Conservation (phyloP, 2,329 filamentous ascomycete species). For the Byssothecium circinans region DNA sequence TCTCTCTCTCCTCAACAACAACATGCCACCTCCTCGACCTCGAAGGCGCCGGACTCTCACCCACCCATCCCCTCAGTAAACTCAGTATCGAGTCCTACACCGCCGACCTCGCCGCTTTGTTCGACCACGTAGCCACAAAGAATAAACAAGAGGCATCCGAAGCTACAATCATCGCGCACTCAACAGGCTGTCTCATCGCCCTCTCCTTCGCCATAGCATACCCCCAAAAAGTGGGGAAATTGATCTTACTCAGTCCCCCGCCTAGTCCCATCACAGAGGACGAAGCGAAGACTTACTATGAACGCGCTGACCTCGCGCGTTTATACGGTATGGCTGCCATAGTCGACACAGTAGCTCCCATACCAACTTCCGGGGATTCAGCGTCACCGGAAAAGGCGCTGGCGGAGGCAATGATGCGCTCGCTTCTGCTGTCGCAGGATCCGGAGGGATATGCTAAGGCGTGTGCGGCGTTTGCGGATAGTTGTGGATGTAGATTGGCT, state of each 20-base stretch:
- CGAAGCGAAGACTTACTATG: slow-evolving; percentile 29
- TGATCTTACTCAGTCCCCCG: slow-evolving; percentile 54
- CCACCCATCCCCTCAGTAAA: slow-evolving; percentile 52
- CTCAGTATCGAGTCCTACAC: slow-evolving; percentile 50
- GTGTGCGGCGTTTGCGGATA: slow-evolving; percentile 52
- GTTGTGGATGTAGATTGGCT: slow-evolving; percentile 31
- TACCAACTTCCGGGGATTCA: slow-evolving; percentile 40
- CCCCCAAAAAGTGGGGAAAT: slow-evolving; percentile 46
- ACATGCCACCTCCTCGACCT: slow-evolving; percentile 54
- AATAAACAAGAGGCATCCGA: slow-evolving; percentile 6
- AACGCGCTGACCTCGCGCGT: slow-evolving; percentile 48
- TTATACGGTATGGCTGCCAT: slow-evolving; percentile 50
- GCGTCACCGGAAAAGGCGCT: slow-evolving; percentile 50
- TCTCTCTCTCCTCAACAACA: slow-evolving; percentile 35
- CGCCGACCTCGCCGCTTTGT: slow-evolving; percentile 47
- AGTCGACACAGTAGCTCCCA: slow-evolving; percentile 11
- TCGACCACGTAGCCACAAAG: slow-evolving; percentile 36
- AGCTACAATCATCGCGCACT: slow-evolving; percentile 54
- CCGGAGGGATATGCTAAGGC: slow-evolving; percentile 60
- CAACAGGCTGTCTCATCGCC: slow-evolving; percentile 56
- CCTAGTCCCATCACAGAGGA: slow-evolving; percentile 49
- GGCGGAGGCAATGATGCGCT: slow-evolving; percentile 46
- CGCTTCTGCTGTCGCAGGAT: slow-evolving; percentile 53
- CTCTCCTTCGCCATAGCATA: slow-evolving; percentile 46
- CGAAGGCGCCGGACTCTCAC: slow-evolving; percentile 59